Conservation (phyloP, 192 early-diverging fungal genomes). For the Cetraspora pellucida region DNA sequence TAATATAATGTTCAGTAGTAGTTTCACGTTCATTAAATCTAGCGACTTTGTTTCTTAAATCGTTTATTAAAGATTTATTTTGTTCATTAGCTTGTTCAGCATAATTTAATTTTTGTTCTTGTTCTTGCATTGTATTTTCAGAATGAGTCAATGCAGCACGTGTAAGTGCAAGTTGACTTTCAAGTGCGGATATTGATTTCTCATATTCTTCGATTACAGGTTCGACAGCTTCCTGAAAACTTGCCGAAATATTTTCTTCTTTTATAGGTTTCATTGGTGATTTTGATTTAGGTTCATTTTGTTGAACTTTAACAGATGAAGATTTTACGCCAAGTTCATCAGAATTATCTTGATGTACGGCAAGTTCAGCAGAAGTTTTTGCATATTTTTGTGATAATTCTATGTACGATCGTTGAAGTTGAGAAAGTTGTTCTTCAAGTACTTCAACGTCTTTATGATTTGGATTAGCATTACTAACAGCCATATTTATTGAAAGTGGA, state of each 20-base stretch:
- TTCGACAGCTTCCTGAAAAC: conserved; percentile 56
- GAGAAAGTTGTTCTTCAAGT: conserved; percentile 52
- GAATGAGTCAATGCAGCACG: conserved; percentile 61
- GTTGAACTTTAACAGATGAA: not conserved
- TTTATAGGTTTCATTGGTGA: conserved; percentile 40
- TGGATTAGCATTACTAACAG: conserved; percentile 35
- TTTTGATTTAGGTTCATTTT: not conserved
- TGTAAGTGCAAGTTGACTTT: conserved; percentile 59
- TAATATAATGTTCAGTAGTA: conserved; percentile 19
- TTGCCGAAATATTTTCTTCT: conserved; percentile 6
- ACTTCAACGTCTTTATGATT: conserved; percentile 34
- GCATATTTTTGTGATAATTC: conserved; percentile 26
- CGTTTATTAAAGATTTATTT: conserved; percentile 5
- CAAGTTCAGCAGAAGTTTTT: conserved; percentile 3
- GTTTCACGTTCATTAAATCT: conserved; percentile 9
- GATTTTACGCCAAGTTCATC: too few species aligned
- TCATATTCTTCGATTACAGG: conserved; percentile 64
- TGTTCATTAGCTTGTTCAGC: conserved; percentile 12
- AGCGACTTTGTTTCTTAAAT: not conserved
- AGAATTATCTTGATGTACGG: conserved; percentile 1
- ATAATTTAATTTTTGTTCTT: conserved; percentile 50
- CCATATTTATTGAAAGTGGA: not conserved
- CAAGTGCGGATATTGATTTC: conserved; percentile 60
- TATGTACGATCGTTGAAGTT: conserved; percentile 33
- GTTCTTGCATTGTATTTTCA: conserved; percentile 57